Evolutionary conservation across 2,329 filamentous ascomycete genomes (phyloP).

Genomic region (Periconia digitata): DNA sequence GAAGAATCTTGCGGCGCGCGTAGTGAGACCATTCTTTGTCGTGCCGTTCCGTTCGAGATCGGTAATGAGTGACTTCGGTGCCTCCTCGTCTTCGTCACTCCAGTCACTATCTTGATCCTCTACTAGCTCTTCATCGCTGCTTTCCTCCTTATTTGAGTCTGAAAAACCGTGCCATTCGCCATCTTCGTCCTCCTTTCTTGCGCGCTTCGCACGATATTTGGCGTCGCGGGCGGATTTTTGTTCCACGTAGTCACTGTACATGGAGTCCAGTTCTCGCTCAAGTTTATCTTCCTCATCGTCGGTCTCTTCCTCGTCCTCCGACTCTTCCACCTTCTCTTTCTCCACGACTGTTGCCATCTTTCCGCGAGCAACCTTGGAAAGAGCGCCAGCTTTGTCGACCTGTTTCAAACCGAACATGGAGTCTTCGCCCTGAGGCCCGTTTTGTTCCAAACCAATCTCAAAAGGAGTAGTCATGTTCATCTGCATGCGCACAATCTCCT

Average conservation of each 20-base stretch:
- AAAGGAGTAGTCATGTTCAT: slow-evolving; percentile 95
- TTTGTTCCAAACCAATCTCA: slow-evolving; percentile 91
- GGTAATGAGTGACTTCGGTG: slow-evolving; percentile 58
- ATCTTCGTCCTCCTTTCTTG: slow-evolving; percentile 73
- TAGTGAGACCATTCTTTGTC: slow-evolving; percentile 68
- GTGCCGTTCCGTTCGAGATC: slow-evolving; percentile 60
- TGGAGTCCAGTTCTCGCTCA: slow-evolving; percentile 79
- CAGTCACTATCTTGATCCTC: slow-evolving; percentile 65
- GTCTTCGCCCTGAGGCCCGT: slow-evolving; percentile 74
- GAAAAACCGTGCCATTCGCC: slow-evolving; percentile 88
- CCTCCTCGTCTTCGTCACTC: slow-evolving; percentile 60
- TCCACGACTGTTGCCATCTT: slow-evolving; percentile 73
- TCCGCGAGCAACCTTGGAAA: slow-evolving; percentile 70
- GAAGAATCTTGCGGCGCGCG: slow-evolving; percentile 85
- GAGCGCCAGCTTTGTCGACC: slow-evolving; percentile 73
- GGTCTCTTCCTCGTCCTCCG: slow-evolving; percentile 52
- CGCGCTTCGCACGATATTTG: slow-evolving; percentile 88
- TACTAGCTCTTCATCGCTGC: slow-evolving; percentile 59
- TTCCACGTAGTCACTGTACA: slow-evolving; percentile 86
- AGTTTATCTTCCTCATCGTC: slow-evolving; percentile 82
- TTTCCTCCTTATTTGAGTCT: slow-evolving; percentile 58
- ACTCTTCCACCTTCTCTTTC: slow-evolving; percentile 49
- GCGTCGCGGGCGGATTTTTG: slow-evolving; percentile 77
- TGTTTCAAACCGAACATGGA: slow-evolving; percentile 84
- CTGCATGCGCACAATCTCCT: slow-evolving; percentile 94